Evolutionary conservation across 805 yeast genomes (phyloP), one percentile per base, ranked within the genome.

Genomic region (Lipomyces yamadae): DNA sequence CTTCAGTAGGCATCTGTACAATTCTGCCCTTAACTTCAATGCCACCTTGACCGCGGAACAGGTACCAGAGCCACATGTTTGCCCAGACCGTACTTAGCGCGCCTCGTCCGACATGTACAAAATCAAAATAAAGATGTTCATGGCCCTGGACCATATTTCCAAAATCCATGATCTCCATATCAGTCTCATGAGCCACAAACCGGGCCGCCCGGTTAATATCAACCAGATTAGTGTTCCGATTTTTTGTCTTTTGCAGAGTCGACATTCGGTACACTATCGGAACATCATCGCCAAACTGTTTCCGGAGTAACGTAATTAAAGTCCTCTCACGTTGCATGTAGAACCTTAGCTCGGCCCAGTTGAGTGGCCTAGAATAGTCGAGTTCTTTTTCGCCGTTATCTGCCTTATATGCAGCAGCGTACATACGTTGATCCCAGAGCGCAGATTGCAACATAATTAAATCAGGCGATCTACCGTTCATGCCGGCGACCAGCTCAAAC

Each of bases 221-320:
- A 62, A 29, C 30, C 65, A 69, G 4, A 56, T 55, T 39, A 30
- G 56, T 65, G 35, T 58, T 59, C 24, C 65, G 42, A 2, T 33
- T 39, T 35, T 18, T 37, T 10, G 48, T 34, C 30, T 30, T 37
- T 24, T 62, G 66, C 7, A 58, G 39, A 3, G 58, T 58, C 8
- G 60, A 61, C 33, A 69, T 54, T 18, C 71, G 66, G 62, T 60
- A 68, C 64, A 68, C 57, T 35, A 68, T 7, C 39, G 64, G 70
- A 13, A 61, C 57, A 35, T 62, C 66, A 4, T 33, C 52, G 35
- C 71, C 69, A n/a, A 64, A 68, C 11, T 60, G 13, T 24, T 42
- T 35, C n/a, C 66, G 69, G 29, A 62, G 18, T 4, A 11, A 33
- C 24, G 39, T 8, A 15, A 68, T 24, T 7, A 68, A 35, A 35